phyloP scores from a whole-genome alignment of 306 rosid genomes.

The Cicer pinnatifidum region DNA sequence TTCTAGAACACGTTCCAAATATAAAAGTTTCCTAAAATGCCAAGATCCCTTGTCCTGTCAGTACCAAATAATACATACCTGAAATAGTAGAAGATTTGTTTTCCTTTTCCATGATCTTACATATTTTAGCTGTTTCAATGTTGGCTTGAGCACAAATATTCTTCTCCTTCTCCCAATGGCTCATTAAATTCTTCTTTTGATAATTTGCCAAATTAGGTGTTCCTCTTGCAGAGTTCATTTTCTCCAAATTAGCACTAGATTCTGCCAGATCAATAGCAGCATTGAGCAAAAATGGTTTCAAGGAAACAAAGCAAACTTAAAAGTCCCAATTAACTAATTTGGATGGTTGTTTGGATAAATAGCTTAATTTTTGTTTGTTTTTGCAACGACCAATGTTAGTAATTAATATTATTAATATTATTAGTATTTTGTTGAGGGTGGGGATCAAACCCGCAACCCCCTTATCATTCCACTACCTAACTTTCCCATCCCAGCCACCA shows the following conservation, averaged over 20 bases:
- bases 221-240: slow-evolving; percentile 40
- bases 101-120: slow-evolving; percentile 47
- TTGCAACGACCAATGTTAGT: too few relatives aligned
- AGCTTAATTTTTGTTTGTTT: too few relatives aligned
- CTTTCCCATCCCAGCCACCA: too few relatives aligned
- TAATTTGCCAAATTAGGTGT: slow-evolving; percentile 35
- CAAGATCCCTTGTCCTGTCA: neutral
- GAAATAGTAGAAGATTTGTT: slow-evolving; percentile 40
- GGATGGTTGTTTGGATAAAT: too few relatives aligned
- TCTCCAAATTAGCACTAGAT: slow-evolving; percentile 44
- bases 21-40: slow-evolving; percentile 25
- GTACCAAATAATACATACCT: slow-evolving; percentile 48
- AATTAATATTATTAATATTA: too few relatives aligned
- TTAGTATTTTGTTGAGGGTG: too few relatives aligned
- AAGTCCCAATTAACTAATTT: slow-evolving; percentile 6
- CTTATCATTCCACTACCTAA: too few relatives aligned
- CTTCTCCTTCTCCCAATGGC: slow-evolving; percentile 42
- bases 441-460: too few relatives aligned
- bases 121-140: slow-evolving; percentile 41
- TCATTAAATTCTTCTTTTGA: slow-evolving; percentile 44
- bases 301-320: neutral
- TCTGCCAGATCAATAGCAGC: slow-evolving; percentile 51
- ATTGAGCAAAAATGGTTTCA: slow-evolving; percentile 26
- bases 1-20: slow-evolving; percentile 1
- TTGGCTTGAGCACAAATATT: slow-evolving; percentile 40